Base-by-base conservation (phyloP, 2,329 filamentous ascomycete genomes). In the Beauveria varroae region DNA sequence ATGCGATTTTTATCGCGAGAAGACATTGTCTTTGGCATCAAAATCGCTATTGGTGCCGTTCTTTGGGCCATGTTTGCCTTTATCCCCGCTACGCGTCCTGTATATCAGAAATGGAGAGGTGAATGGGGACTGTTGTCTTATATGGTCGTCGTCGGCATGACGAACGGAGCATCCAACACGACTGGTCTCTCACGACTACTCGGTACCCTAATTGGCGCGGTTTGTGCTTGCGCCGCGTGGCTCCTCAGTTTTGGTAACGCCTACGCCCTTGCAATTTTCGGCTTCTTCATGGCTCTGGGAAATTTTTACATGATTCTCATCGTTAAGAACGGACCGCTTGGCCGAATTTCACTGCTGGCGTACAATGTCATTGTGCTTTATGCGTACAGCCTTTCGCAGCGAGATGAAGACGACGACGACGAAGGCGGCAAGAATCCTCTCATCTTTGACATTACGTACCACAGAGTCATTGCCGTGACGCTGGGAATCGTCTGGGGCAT, bases 131-230 rank as follows among this genome's bases (percentile, higher is more conserved):
- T 99, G 2, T 74, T 99, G 60, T 96, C 92, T 0, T 98, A 96
- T 78, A 98, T 98, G 93, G 86, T 98, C 70, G 95, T 99, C 26
- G 96, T 93, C 71, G 92, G 90, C 43, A 98, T 97, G 92, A 99
- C 93, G 0, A 93, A 97, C 24, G 95, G 95, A 30, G 92, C 95
- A 8, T 91, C 92, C 26, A 99, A 98, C 73, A 96, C 93, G 1
- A 97, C 93, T 0, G 93, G 92, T 4, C 86, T 87, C 69, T 86
- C 93, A 54, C 87, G 95, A 67, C 93, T 98, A 70, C 79, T 91
- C 9, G 95, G 93, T 62, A 99, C 93, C 1, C 80, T 91, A 40
- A 79, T 96, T 43, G 95, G 95, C 20, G 92, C 91, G 7, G 71
- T 82, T 1, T 87, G 87, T 65, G 90, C 93, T 0, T 81, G 93